Conservation (phyloP, 73 alveolate species). For the Tetrahymena borealis region DNA sequence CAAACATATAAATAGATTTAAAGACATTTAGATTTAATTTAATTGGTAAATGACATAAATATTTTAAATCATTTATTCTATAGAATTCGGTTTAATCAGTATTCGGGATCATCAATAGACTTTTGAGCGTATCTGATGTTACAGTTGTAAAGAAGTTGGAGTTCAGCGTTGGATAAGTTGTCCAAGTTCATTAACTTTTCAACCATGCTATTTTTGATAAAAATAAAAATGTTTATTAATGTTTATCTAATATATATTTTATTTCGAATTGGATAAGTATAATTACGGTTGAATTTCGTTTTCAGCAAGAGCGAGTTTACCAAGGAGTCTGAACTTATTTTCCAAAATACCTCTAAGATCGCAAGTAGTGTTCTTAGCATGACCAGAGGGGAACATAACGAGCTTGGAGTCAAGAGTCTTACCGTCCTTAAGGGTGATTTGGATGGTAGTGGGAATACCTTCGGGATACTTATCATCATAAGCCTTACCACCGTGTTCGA, state of each 20-base stretch:
- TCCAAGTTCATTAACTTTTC: not conserved
- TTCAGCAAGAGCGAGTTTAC: constrained; percentile 49
- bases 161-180: constrained; percentile 36
- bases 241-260: constrained; percentile 17
- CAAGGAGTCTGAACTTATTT: constrained; percentile 56
- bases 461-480: constrained; percentile 75
- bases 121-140: constrained; percentile 44
- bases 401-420: constrained; percentile 51
- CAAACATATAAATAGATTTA: not conserved
- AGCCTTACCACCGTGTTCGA: constrained; percentile 75
- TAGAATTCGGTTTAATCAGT: not conserved
- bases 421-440: constrained; percentile 44
- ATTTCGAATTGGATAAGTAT: no score
- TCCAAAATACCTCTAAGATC: constrained; percentile 52
- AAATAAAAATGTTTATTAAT: not conserved
- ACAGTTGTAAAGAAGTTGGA: constrained; percentile 48
- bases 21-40: not conserved
- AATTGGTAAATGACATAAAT: no score
- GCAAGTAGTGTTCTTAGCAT: constrained; percentile 53
- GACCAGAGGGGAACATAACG: constrained; percentile 84
- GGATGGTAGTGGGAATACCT: constrained; percentile 74
- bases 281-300: constrained; percentile 37
- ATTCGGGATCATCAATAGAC: constrained; percentile 44
- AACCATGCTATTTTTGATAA: not conserved
- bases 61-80: not conserved